Percentiles rank a stretch among this genome's conserved stretches.
phyloP scores from a whole-genome alignment of 345 rosid genomes.

The Arabis hirsuta region DNA sequence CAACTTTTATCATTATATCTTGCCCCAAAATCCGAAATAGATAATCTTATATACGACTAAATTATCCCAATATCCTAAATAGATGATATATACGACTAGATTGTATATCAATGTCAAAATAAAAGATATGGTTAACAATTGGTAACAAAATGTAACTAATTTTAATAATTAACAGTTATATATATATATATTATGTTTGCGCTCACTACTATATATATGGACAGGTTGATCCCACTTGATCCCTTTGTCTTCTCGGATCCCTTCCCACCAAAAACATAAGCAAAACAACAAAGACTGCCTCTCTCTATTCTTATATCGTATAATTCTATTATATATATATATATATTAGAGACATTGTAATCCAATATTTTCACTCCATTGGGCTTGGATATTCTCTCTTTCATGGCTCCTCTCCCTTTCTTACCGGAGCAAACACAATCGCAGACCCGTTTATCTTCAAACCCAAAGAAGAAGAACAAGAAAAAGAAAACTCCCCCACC shows the following conservation, averaged over 20 bases:
- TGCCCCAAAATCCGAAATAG: too few relatives aligned
- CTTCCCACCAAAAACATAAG: constrained; percentile 41
- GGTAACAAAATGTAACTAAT: too few relatives aligned
- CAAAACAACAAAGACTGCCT: constrained; percentile 32
- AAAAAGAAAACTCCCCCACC: constrained; percentile 29
- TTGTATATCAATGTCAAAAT: too few relatives aligned
- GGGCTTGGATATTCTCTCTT: constrained; percentile 16
- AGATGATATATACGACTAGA: too few relatives aligned
- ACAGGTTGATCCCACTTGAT: constrained; percentile 28
- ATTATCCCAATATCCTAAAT: too few relatives aligned
- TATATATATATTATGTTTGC: not conserved
- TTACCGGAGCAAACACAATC: constrained; percentile 47
- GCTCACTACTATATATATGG: not conserved
- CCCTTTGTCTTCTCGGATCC: constrained; percentile 36
- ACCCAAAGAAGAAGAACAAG: constrained; percentile 39
- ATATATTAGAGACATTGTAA: not conserved
- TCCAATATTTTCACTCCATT: constrained; percentile 15
- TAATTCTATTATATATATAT: constrained; percentile 18
- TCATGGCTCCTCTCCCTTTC: constrained; percentile 76
- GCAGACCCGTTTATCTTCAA: constrained; percentile 39
- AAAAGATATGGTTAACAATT: too few relatives aligned
- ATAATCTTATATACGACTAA: too few relatives aligned
- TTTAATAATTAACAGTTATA: too few relatives aligned
- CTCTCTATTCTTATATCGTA: constrained; percentile 11
- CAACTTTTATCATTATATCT: too few relatives aligned